These are phyloP conservation scores for Proteromonas lacertae DNA, from an alignment of 352 stramenopile genomes.

Conservation along the genomic window DNA sequence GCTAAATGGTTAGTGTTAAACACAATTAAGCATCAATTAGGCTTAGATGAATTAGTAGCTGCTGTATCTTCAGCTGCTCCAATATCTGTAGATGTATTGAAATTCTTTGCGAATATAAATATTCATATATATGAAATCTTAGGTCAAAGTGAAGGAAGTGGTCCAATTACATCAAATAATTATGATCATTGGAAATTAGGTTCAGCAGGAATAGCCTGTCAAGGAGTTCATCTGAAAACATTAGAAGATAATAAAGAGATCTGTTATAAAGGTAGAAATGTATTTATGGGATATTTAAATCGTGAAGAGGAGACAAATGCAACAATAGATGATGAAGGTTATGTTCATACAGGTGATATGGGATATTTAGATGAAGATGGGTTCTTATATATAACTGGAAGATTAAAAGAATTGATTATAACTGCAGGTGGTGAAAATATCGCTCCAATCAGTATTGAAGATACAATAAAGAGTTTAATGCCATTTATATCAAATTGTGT, in stretches of 20 bases:
- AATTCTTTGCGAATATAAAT: slow-evolving; percentile 18
- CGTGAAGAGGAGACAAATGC: slow-evolving; percentile 16
- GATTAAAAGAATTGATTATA: slow-evolving; percentile 20
- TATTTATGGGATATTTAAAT: slow-evolving; percentile 18
- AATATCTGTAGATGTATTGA: slow-evolving; percentile 12
- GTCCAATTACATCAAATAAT: slow-evolving; percentile 1
- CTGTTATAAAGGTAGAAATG: slow-evolving; percentile 17
- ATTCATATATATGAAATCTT: slow-evolving; percentile 18
- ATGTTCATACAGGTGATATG: slow-evolving; percentile 49
- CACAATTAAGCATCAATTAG: slow-evolving; percentile 9
- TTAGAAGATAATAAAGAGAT: slow-evolving; percentile 11
- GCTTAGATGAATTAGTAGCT: slow-evolving; percentile 7
- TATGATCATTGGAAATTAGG: slow-evolving; percentile 3
- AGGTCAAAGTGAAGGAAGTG: slow-evolving; percentile 8
- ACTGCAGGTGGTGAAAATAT: slow-evolving; percentile 79
- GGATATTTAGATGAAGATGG: slow-evolving; percentile 31
- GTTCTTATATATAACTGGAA: slow-evolving; percentile 14
- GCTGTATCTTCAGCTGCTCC: slow-evolving; percentile 13
- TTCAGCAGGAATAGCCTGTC: slow-evolving; percentile 8
- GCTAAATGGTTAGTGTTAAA: slow-evolving; percentile 6
- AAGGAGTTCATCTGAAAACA: slow-evolving; percentile 12
- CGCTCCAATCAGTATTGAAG: slow-evolving; percentile 48
- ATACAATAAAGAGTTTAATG: slow-evolving; percentile 47
- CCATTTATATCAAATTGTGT: slow-evolving; percentile 46
- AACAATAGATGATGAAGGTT: slow-evolving; percentile 47